Evolutionary conservation across 2,329 filamentous ascomycete species (phyloP).

Genomic region (Esteya vermicola): DNA sequence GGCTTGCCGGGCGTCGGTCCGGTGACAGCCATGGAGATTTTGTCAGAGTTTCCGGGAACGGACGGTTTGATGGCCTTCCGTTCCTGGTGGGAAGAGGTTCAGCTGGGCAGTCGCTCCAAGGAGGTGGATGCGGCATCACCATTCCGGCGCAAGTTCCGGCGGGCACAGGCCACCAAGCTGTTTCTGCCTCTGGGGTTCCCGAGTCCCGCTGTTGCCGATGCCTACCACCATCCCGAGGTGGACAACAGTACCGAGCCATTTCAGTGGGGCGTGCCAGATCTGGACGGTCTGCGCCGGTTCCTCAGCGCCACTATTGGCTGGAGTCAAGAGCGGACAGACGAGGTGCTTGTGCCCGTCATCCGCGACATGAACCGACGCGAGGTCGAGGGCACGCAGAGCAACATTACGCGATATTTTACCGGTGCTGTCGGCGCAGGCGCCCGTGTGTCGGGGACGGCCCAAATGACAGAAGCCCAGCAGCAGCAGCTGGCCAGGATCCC

Average conservation of each 20-base stretch:
- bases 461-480: conserved; percentile 5
- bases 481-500: conserved; percentile 2
- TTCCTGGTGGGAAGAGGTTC: conserved; percentile 76
- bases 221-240: conserved; percentile 78
- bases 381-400: conserved; percentile 82
- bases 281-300: conserved; percentile 71
- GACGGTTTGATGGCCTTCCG: conserved; percentile 58
- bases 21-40: conserved; percentile 84
- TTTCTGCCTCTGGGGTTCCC: conserved; percentile 77
- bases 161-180: conserved; percentile 64
- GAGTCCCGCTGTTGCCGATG: conserved; percentile 59
- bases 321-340: conserved; percentile 82
- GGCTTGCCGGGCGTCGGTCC: conserved; percentile 83
- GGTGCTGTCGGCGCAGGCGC: conserved; percentile 39
- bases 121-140: conserved; percentile 42
- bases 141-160: conserved; percentile 80
- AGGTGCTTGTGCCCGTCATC: conserved; percentile 90
- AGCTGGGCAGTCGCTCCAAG: conserved; percentile 49
- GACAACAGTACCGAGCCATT: conserved; percentile 66
- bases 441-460: not conserved
- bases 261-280: conserved; percentile 90
- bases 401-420: conserved; percentile 86
- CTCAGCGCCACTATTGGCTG: conserved; percentile 89
- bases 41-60: conserved; percentile 67
- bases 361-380: conserved; percentile 85